Percentiles rank a stretch among this genome's conserved stretches.
phyloP scores from a whole-genome alignment of 257 asterid species.

The Solanum phureja region DNA sequence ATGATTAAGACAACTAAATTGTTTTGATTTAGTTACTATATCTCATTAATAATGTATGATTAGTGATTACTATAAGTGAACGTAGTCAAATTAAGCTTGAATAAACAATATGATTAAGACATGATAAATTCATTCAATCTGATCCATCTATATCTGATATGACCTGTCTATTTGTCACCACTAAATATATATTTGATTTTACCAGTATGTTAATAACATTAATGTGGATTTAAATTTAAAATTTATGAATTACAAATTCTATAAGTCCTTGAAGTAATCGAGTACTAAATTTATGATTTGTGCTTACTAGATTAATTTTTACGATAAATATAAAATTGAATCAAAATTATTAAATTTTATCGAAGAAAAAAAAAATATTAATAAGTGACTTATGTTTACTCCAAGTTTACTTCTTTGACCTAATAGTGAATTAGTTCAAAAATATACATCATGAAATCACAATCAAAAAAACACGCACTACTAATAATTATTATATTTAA shows the following conservation, averaged over 20 bases:
- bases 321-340: background rate
- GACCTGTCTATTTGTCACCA: background rate
- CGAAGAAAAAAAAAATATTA: too few relatives aligned
- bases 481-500: background rate
- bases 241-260: background rate
- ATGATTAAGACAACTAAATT: background rate
- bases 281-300: background rate
- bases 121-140: background rate
- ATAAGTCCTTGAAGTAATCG: background rate
- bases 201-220: background rate
- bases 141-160: background rate
- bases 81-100: background rate
- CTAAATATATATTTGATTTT: background rate
- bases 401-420: background rate
- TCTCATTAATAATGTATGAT: background rate
- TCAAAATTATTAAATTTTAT: background rate
- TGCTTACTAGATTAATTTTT: background rate
- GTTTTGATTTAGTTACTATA: background rate
- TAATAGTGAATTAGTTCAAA: background rate
- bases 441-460: background rate
- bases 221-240: background rate
- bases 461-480: background rate
- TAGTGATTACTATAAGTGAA: background rate
- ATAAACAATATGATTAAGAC: background rate
- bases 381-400: too few relatives aligned